Conservation (phyloP, 805 yeast species). For the Kluyveromyces lactis region DNA sequence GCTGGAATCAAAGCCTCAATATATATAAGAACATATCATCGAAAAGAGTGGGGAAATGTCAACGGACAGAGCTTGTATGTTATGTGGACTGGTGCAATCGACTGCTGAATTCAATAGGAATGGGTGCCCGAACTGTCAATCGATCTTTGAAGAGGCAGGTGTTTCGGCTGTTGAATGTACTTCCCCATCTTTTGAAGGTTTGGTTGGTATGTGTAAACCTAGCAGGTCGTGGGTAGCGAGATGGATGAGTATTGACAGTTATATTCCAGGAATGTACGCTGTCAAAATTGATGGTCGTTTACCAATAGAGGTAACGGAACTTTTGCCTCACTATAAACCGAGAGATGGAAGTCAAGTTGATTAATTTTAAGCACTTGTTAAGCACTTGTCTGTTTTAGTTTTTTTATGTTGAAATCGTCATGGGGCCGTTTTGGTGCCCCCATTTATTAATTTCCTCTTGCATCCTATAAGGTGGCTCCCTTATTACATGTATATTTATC, state of each 20-base stretch:
- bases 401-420: no score
- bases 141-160: constrained; percentile 75
- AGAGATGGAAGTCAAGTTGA: constrained; percentile 85
- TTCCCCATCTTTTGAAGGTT: constrained; percentile 92
- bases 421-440: no score
- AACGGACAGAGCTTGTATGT: constrained; percentile 88
- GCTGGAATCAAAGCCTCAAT: background rate
- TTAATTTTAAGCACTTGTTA: constrained; percentile 1
- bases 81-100: constrained; percentile 88
- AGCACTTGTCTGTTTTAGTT: no score
- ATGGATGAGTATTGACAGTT: constrained; percentile 88
- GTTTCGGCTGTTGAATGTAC: constrained; percentile 87
- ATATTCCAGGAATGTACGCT: constrained; percentile 86
- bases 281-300: constrained; percentile 86
- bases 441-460: no score
- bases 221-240: constrained; percentile 90
- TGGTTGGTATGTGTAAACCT: constrained; percentile 83
- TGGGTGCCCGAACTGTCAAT: constrained; percentile 97
- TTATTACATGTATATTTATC: no score
- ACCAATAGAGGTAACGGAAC: constrained; percentile 76
- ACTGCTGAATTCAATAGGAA: constrained; percentile 66
- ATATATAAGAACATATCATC: background rate
- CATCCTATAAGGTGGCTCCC: no score
- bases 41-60: constrained; percentile 12
- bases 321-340: constrained; percentile 77